phyloP scores from a whole-genome alignment of 1,284 basidiomycete species.

The Moniliophthora roreri region DNA sequence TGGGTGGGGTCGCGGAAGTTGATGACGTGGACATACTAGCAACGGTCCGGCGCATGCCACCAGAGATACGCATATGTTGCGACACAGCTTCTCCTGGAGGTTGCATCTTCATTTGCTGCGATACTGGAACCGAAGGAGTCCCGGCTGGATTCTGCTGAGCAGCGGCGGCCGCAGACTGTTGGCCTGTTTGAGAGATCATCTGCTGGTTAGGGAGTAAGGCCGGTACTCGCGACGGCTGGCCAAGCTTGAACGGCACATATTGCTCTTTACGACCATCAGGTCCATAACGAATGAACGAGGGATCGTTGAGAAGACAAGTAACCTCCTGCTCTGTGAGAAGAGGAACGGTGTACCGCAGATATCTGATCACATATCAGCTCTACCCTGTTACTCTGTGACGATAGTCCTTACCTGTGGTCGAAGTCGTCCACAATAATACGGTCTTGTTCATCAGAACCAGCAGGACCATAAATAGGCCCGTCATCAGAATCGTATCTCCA shows the following conservation, averaged over 20 bases:
- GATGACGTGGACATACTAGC: not conserved
- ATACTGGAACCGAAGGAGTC: not conserved
- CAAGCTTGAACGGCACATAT: slow-evolving; percentile 38
- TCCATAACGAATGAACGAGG: slow-evolving; percentile 35
- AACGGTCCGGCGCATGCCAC: not conserved
- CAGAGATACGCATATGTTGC: slow-evolving; percentile 1
- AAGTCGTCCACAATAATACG: slow-evolving; percentile 71
- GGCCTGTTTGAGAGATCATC: slow-evolving; percentile 2
- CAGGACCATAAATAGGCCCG: slow-evolving; percentile 50
- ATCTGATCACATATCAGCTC: slow-evolving; percentile 35
- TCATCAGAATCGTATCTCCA: slow-evolving; percentile 76
- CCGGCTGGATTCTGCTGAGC: too few relatives aligned
- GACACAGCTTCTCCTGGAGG: not conserved
- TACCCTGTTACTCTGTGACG: not conserved
- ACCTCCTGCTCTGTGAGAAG: slow-evolving; percentile 48
- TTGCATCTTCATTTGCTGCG: slow-evolving; percentile 6
- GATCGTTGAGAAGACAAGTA: slow-evolving; percentile 41
- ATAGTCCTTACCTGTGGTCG: slow-evolving; percentile 48
- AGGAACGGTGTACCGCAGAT: slow-evolving; percentile 58
- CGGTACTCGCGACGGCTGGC: slow-evolving; percentile 27
- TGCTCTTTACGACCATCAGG: slow-evolving; percentile 39
- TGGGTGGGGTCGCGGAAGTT: slow-evolving; percentile 33
- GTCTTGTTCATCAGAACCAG: slow-evolving; percentile 69
- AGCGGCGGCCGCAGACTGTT: not conserved
- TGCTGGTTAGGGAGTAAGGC: not conserved